phyloP scores from a whole-genome alignment of 495 filamentous ascomycete species.

The Tuber borchii region DNA sequence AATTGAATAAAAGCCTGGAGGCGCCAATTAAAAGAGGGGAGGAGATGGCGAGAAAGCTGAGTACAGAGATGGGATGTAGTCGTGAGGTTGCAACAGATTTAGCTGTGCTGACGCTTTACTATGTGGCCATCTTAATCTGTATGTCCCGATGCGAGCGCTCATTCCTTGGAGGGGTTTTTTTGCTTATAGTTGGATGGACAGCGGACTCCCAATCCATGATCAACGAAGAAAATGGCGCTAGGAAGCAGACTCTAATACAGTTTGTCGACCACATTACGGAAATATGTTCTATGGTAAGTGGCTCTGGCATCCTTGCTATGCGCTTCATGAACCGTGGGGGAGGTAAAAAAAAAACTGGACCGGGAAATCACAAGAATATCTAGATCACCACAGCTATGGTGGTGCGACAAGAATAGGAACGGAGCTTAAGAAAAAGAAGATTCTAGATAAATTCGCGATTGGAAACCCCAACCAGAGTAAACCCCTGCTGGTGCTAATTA shows the following conservation, averaged over 20 bases:
- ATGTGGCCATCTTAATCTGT: slow-evolving; percentile 12
- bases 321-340: no score
- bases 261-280: slow-evolving; percentile 55
- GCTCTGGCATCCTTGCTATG: no score
- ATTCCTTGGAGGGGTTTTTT: no score
- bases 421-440: no score
- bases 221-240: slow-evolving; percentile 52
- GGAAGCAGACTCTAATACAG: slow-evolving; percentile 55
- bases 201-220: slow-evolving; percentile 65
- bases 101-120: slow-evolving; percentile 22
- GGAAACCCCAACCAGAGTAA: no score
- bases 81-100: slow-evolving; percentile 11
- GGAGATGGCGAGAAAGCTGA: neutral
- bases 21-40: neutral
- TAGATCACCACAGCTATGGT: no score
- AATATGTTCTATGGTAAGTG: slow-evolving; percentile 39
- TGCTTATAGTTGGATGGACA: neutral
- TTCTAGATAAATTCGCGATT: no score
- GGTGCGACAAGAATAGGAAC: no score
- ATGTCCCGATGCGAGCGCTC: neutral
- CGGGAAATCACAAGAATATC: no score
- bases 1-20: neutral
- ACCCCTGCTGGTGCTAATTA: no score
- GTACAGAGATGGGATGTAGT: neutral
- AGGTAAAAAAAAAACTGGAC: no score